Conservation (phyloP, 2,329 filamentous ascomycete species). For the Aspergillus ochraceus region DNA sequence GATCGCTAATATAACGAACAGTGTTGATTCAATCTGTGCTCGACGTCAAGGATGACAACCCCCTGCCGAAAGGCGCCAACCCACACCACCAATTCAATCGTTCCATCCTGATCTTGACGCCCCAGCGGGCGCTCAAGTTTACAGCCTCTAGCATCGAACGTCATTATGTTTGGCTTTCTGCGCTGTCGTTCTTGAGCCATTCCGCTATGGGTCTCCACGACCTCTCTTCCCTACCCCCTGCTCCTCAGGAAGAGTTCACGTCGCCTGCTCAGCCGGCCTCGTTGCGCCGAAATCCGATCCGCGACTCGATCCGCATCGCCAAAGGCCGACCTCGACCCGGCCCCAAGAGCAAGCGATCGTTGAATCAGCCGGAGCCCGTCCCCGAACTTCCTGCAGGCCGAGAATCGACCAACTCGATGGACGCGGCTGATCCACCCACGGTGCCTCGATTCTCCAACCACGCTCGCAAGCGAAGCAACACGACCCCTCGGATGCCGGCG, state of each 20-base stretch:
- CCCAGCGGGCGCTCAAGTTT: conserved; percentile 91
- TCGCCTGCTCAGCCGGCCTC: conserved; percentile 48
- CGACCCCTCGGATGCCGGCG: conserved; percentile 70
- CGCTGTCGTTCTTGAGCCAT: conserved; percentile 90
- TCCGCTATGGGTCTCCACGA: conserved; percentile 80
- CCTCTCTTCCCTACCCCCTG: conserved; percentile 60
- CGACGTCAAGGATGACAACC: conserved; percentile 93
- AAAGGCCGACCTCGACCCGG: conserved; percentile 64
- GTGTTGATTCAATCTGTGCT: conserved; percentile 94
- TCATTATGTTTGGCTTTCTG: conserved; percentile 93
- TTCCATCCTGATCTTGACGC: conserved; percentile 92
- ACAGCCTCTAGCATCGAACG: conserved; percentile 80
- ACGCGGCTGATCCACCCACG: conserved; percentile 52
- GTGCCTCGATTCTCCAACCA: conserved; percentile 61
- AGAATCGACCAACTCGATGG: conserved; percentile 32
- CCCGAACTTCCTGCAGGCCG: conserved; percentile 35
- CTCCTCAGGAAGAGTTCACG: conserved; percentile 43
- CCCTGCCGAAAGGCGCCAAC: conserved; percentile 69
- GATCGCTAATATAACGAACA: conserved; percentile 39
- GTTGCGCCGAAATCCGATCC: conserved; percentile 62
- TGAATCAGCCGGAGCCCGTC: conserved; percentile 31
- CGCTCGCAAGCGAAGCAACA: conserved; percentile 85
- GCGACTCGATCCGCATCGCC: conserved; percentile 85
- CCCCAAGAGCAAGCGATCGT: conserved; percentile 42
- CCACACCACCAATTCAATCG: conserved; percentile 70